Conservation (phyloP, 164 flowering plant species). For the Tinospora cordifolia region DNA sequence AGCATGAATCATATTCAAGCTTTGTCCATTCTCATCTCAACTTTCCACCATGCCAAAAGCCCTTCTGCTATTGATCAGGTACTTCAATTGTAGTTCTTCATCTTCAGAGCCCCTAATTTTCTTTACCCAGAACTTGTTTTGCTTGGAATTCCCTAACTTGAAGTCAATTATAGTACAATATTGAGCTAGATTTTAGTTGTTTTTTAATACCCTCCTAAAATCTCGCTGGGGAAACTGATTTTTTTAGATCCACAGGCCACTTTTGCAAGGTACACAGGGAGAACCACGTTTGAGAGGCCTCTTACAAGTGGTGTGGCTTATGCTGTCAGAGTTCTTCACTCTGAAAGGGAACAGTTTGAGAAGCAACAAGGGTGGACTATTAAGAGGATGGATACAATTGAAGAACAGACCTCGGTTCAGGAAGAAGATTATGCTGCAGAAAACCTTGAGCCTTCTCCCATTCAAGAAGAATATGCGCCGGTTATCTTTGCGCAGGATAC, state of each 20-base stretch:
- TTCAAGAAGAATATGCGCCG: conserved; percentile 92
- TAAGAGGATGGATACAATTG: conserved; percentile 65
- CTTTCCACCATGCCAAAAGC: conserved; percentile 71
- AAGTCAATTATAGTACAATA: not conserved
- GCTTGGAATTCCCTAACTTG: not conserved
- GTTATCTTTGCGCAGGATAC: conserved; percentile 97
- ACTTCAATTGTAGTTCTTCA: not conserved
- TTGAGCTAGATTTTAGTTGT: conserved; percentile 10
- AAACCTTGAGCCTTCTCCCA: conserved; percentile 53
- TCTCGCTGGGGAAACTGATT: not conserved
- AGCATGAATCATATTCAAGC: conserved; percentile 95
- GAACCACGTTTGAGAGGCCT: conserved; percentile 97
- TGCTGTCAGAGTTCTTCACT: conserved; percentile 84
- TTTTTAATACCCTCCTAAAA: not conserved
- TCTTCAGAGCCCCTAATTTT: not conserved
- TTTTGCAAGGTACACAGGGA: conserved; percentile 72
- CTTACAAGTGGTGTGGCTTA: conserved; percentile 96
- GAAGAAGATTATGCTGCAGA: conserved; percentile 55
- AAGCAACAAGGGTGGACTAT: conserved; percentile 88
- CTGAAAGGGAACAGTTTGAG: conserved; percentile 83
- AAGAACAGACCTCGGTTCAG: conserved; percentile 58
- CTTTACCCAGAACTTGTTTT: not conserved
- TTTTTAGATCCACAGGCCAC: conserved; percentile 43
- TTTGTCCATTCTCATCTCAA: conserved; percentile 73
- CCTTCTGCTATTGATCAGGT: conserved; percentile 97